phyloP scores from a whole-genome alignment of 2,329 filamentous ascomycete species.

The Salinomyces thailandicus region DNA sequence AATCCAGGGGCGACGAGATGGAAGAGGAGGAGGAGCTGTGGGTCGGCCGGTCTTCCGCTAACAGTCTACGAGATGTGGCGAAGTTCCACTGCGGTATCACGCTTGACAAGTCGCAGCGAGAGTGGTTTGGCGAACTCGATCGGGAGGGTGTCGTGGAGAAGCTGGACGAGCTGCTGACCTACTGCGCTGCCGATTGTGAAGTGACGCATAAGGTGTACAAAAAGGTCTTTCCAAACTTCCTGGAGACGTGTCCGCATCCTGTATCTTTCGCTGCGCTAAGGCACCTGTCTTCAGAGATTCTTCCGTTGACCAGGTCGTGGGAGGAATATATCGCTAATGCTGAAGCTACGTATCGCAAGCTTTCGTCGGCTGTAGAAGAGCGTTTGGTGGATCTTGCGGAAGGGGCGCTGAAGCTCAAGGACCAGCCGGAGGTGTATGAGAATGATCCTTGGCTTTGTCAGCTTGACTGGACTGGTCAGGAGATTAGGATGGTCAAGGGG shows the following conservation, averaged over 20 bases:
- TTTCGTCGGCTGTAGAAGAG: constrained; percentile 67
- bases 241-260: constrained; percentile 85
- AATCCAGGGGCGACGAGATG: constrained; percentile 45
- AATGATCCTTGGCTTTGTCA: constrained; percentile 86
- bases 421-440: constrained; percentile 55
- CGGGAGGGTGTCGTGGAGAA: constrained; percentile 58
- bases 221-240: constrained; percentile 81
- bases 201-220: constrained; percentile 92
- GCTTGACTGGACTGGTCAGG: constrained; percentile 91
- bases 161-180: constrained; percentile 75
- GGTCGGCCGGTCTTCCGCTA: constrained; percentile 89
- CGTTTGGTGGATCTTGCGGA: constrained; percentile 64
- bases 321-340: constrained; percentile 71
- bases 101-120: constrained; percentile 79
- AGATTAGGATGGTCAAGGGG: constrained; percentile 80
- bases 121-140: constrained; percentile 77
- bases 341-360: constrained; percentile 69
- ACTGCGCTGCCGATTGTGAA: constrained; percentile 88
- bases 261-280: constrained; percentile 92
- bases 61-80: constrained; percentile 88
- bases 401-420: constrained; percentile 65
- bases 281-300: constrained; percentile 84
- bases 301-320: constrained; percentile 85
- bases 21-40: constrained; percentile 92
- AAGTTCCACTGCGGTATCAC: constrained; percentile 89